These are phyloP conservation scores for Pulicaria dysenterica DNA, from an alignment of 129 eudicot genomes.

Conservation along the genomic window DNA sequence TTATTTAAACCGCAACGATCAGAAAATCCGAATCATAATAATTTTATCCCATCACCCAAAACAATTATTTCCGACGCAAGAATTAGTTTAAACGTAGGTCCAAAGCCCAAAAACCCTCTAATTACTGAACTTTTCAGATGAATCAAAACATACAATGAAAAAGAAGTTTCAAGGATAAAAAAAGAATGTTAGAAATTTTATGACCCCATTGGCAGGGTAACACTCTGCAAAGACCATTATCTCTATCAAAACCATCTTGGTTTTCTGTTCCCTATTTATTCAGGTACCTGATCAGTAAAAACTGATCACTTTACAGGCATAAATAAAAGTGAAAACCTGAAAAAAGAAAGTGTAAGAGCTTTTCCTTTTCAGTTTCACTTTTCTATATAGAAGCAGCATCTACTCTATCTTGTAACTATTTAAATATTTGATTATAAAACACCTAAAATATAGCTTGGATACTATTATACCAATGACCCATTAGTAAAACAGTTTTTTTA, in stretches of 20 bases:
- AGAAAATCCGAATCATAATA: constrained; percentile 1
- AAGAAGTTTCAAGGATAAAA: neutral
- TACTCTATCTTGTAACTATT: no score
- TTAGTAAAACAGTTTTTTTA: neutral
- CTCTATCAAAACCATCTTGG: constrained; percentile 36
- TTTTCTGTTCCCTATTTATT: constrained; percentile 32
- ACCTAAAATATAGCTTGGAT: no score
- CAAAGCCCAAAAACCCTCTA: constrained; percentile 1
- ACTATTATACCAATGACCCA: no score
- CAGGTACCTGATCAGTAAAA: constrained; percentile 37
- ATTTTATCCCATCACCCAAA: neutral
- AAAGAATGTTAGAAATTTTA: constrained; percentile 10
- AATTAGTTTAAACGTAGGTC: neutral
- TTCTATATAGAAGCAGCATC: neutral
- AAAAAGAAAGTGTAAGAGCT: constrained; percentile 19
- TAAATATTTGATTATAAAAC: no score
- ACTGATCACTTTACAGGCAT: constrained; percentile 34
- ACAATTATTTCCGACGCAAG: neutral
- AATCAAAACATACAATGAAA: constrained; percentile 5
- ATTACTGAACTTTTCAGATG: neutral
- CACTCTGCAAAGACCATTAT: constrained; percentile 42
- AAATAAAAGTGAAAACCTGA: constrained; percentile 6
- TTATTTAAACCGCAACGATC: neutral
- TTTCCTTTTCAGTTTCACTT: constrained; percentile 24
- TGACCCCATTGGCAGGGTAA: constrained; percentile 38